These are phyloP conservation scores for Boechera stricta DNA, from an alignment of 345 rosid genomes.

Conservation along the genomic window DNA sequence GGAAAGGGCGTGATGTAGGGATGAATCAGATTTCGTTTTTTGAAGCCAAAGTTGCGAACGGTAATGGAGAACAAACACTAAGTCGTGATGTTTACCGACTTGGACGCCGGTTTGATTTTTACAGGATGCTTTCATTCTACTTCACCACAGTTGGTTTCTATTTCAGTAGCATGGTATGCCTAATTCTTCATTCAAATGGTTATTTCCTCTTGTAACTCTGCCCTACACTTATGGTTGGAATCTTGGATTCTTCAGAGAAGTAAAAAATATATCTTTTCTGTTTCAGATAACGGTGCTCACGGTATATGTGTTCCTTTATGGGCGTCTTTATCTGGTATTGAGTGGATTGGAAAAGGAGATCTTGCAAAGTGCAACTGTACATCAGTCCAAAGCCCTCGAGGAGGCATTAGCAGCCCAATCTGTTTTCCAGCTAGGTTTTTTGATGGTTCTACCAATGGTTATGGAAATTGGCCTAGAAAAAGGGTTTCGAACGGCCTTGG, in stretches of 20 bases:
- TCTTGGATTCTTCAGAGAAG: constrained; percentile 14
- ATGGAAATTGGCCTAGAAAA: constrained; percentile 97
- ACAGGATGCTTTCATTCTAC: constrained; percentile 97
- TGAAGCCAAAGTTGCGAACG: constrained; percentile 96
- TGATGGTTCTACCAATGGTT: constrained; percentile 88
- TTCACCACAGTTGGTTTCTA: constrained; percentile 97
- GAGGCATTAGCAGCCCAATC: constrained; percentile 85
- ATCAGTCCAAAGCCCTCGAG: constrained; percentile 81
- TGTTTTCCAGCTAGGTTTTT: constrained; percentile 81
- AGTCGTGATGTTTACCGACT: constrained; percentile 97
- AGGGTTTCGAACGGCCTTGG: constrained; percentile 88
- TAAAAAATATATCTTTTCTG: constrained; percentile 17
- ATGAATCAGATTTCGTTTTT: constrained; percentile 91
- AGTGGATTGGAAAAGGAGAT: constrained; percentile 83
- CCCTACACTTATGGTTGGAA: constrained; percentile 9
- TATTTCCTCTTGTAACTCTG: constrained; percentile 19
- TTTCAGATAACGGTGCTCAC: constrained; percentile 84
- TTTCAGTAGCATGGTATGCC: constrained; percentile 89
- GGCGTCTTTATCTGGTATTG: constrained; percentile 88
- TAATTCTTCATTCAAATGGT: constrained; percentile 18
- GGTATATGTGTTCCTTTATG: constrained; percentile 88
- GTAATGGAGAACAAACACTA: constrained; percentile 98
- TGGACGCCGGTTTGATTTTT: constrained; percentile 91
- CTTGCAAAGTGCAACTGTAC: constrained; percentile 58
- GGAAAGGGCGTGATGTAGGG: constrained; percentile 97